A percentile compares a stretch with the other conserved stretches of the same genome.
These are phyloP conservation scores for Suillus lakei DNA, from an alignment of 768 basidiomycete species.

Conservation along the genomic window DNA sequence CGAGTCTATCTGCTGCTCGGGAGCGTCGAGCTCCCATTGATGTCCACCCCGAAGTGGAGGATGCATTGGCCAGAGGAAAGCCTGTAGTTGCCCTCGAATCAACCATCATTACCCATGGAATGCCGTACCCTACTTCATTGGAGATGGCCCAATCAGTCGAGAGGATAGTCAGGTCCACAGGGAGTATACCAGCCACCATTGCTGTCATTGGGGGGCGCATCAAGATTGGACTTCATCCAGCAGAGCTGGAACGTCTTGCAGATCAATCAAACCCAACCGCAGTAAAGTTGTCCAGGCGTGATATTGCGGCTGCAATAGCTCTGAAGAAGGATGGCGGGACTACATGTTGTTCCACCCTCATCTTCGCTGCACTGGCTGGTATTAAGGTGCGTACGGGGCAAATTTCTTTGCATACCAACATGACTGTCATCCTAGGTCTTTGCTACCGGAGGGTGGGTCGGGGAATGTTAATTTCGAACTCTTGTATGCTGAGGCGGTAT, in stretches of 20 bases:
- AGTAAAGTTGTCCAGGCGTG: conserved; percentile 78
- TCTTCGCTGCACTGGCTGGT: conserved; percentile 79
- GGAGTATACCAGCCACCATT: conserved; percentile 90
- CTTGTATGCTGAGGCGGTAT: conserved; percentile 13
- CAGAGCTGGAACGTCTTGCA: conserved; percentile 73
- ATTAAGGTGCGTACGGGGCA: conserved; percentile 63
- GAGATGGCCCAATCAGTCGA: conserved; percentile 76
- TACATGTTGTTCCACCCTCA: conserved; percentile 74
- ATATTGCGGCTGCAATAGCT: conserved; percentile 78
- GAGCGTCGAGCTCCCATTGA: conserved; percentile 49
- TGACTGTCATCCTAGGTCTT: conserved; percentile 60
- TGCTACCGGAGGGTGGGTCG: conserved; percentile 87
- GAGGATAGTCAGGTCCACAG: conserved; percentile 69
- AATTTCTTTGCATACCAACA: conserved; percentile 5
- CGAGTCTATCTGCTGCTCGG: not conserved
- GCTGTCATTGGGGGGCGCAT: conserved; percentile 82
- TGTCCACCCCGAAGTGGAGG: conserved; percentile 81
- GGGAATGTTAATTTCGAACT: not conserved
- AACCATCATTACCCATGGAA: conserved; percentile 90
- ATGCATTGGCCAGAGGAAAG: conserved; percentile 66
- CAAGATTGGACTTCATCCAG: conserved; percentile 77
- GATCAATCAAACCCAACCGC: conserved; percentile 47
- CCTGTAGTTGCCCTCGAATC: conserved; percentile 93
- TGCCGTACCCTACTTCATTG: conserved; percentile 81
- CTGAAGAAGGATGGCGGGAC: conserved; percentile 77